These are phyloP conservation scores for Apophysomyces trapeziformis DNA, from an alignment of 371 early-diverging fungal genomes.

Conservation along the genomic window DNA sequence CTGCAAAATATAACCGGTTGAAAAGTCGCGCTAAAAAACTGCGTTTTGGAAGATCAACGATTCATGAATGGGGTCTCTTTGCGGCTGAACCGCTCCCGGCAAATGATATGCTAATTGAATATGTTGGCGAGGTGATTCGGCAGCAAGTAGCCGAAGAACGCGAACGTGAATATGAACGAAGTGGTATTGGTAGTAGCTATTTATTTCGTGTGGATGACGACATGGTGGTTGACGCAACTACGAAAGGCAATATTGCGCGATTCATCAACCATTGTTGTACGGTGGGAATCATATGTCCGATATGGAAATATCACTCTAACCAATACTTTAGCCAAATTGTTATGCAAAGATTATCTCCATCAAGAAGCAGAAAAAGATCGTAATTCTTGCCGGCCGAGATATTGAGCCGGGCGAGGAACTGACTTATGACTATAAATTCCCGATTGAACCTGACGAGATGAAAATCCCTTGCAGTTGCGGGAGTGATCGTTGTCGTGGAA, in stretches of 20 bases:
- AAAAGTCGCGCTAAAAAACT: constrained; percentile 81
- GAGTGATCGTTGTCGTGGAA: constrained; percentile 74
- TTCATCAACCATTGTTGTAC: constrained; percentile 97
- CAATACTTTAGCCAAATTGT: constrained; percentile 82
- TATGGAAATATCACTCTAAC: not conserved
- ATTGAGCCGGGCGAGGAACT: constrained; percentile 91
- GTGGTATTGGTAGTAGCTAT: constrained; percentile 90
- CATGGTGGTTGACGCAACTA: constrained; percentile 93
- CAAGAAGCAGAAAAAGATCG: constrained; percentile 82
- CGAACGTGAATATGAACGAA: constrained; percentile 84
- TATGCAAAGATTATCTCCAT: constrained; percentile 82
- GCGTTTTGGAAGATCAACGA: constrained; percentile 80
- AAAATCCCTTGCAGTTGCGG: constrained; percentile 95
- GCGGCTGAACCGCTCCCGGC: constrained; percentile 83
- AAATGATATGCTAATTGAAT: constrained; percentile 94
- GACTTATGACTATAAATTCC: constrained; percentile 97
- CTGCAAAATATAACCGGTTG: constrained; percentile 79
- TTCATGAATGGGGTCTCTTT: constrained; percentile 96
- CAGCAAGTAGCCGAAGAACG: constrained; percentile 90
- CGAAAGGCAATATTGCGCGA: constrained; percentile 92
- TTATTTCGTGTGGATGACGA: constrained; percentile 95
- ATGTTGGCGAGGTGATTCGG: constrained; percentile 94
- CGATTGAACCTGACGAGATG: constrained; percentile 66
- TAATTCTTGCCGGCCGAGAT: constrained; percentile 82
- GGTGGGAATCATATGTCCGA: constrained; percentile 40